phyloP scores from a whole-genome alignment of 305 asterid genomes.

The Solanum chacoense region DNA sequence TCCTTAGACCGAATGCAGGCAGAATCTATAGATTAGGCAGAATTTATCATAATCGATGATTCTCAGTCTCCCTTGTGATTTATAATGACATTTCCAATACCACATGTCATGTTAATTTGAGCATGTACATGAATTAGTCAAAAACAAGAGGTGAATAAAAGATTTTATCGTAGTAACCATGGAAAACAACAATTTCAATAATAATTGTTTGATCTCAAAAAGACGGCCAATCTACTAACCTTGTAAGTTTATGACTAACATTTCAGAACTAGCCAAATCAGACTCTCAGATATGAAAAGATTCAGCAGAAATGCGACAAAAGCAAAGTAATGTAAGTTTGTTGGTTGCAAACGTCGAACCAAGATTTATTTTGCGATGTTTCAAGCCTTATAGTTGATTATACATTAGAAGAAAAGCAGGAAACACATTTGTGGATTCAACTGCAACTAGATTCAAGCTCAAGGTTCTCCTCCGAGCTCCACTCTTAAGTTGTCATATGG shows the following conservation, averaged over 20 bases:
- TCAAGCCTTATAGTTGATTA: not conserved
- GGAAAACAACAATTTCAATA: not conserved
- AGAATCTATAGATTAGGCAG: too few relatives aligned
- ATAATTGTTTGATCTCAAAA: not conserved
- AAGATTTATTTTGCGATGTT: not conserved
- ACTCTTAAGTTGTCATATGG: slow-evolving; percentile 71
- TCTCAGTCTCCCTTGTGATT: not conserved
- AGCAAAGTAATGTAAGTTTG: not conserved
- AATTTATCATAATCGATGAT: not conserved
- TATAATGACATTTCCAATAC: not conserved
- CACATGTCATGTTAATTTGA: not conserved
- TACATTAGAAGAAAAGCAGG: not conserved
- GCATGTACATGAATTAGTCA: not conserved
- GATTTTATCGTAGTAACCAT: not conserved
- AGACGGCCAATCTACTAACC: not conserved
- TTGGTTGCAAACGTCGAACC: not conserved
- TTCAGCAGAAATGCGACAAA: not conserved
- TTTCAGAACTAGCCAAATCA: not conserved
- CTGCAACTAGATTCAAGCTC: slow-evolving; percentile 1
- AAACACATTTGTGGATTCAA: slow-evolving; percentile 1
- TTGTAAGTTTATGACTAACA: not conserved
- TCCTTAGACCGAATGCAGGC: not conserved
- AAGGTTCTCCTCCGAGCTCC: slow-evolving; percentile 85
- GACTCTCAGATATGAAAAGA: not conserved
- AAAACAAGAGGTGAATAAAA: not conserved